Conservation (phyloP, 2,329 filamentous ascomycete genomes). For the Septoria petroselini region DNA sequence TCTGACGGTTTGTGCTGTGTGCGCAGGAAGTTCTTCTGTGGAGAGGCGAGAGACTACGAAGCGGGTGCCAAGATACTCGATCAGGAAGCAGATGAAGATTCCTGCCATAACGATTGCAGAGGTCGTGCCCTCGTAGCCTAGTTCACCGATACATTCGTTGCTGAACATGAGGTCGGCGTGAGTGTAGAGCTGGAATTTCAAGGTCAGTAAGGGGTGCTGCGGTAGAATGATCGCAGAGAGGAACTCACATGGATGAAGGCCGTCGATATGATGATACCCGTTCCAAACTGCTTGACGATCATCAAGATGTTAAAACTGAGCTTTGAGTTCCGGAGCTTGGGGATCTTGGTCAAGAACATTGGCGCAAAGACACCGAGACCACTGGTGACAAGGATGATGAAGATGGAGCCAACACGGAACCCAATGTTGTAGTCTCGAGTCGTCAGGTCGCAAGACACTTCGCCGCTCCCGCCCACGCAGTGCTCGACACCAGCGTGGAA, state of each 20-base stretch:
- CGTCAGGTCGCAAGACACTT: slow-evolving; percentile 47
- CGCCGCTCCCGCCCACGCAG: slow-evolving; percentile 53
- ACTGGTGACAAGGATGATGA: slow-evolving; percentile 68
- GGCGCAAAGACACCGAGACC: slow-evolving; percentile 66
- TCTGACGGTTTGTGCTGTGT: slow-evolving; percentile 5
- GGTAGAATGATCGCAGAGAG: background rate
- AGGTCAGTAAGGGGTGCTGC: slow-evolving; percentile 3
- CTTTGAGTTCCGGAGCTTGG: slow-evolving; percentile 46
- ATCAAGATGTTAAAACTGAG: slow-evolving; percentile 54
- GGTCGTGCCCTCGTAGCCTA: slow-evolving; percentile 66
- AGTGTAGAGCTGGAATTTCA: slow-evolving; percentile 60
- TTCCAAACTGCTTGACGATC: slow-evolving; percentile 68
- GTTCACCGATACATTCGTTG: slow-evolving; percentile 64
- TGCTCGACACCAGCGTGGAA: slow-evolving; percentile 73
- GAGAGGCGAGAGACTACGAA: slow-evolving; percentile 15
- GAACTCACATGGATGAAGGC: slow-evolving; percentile 63
- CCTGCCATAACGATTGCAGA: slow-evolving; percentile 72
- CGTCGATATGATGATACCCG: slow-evolving; percentile 68
- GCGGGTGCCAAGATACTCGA: slow-evolving; percentile 58
- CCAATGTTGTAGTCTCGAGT: slow-evolving; percentile 63
- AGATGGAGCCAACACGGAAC: slow-evolving; percentile 67
- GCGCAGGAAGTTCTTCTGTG: slow-evolving; percentile 27
- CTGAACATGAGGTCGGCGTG: slow-evolving; percentile 70
- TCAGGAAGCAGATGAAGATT: slow-evolving; percentile 67
- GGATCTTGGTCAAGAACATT: slow-evolving; percentile 59